Percentiles rank a stretch among this genome's conserved stretches.
Conservation (phyloP, 2,329 filamentous ascomycete genomes). For the Talaromyces sp. region DNA sequence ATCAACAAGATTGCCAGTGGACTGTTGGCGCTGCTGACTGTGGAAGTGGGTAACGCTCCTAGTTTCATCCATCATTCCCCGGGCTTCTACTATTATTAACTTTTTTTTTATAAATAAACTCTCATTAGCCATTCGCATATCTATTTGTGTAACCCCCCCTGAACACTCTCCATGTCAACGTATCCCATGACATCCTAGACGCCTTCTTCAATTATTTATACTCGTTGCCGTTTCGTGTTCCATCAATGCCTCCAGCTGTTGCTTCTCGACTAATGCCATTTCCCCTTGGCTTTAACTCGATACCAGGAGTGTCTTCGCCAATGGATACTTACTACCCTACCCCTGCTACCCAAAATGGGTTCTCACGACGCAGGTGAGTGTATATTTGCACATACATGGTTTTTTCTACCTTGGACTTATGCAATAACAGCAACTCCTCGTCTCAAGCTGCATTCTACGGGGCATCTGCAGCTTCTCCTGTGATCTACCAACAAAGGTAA, state of each 20-base stretch:
- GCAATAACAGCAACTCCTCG: slow-evolving; percentile 3
- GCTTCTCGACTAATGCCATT: slow-evolving; percentile 23
- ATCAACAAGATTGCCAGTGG: background rate
- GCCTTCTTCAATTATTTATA: background rate
- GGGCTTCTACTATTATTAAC: background rate
- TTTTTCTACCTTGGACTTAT: background rate
- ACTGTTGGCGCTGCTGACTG: background rate
- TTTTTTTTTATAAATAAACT: background rate
- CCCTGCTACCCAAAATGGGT: slow-evolving; percentile 25
- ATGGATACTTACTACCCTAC: slow-evolving; percentile 24
- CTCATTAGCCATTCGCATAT: background rate
- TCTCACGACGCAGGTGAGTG: slow-evolving; percentile 31
- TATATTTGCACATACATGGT: background rate
- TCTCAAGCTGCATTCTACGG: slow-evolving; percentile 25
- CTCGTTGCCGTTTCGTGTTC: slow-evolving; percentile 6
- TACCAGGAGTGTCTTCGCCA: slow-evolving; percentile 22
- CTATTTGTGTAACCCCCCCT: background rate
- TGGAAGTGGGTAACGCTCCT: background rate
- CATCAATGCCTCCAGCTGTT: slow-evolving; percentile 27
- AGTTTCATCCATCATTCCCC: background rate
- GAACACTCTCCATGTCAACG: background rate
- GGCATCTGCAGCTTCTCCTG: slow-evolving; percentile 20
- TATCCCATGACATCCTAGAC: background rate
- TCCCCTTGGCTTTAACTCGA: slow-evolving; percentile 24
- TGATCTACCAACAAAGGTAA: slow-evolving; percentile 34